Evolutionary conservation across 2,329 filamentous ascomycete genomes (phyloP), one percentile per base, ranked within the genome.

Genomic region (Nemania abortiva): DNA sequence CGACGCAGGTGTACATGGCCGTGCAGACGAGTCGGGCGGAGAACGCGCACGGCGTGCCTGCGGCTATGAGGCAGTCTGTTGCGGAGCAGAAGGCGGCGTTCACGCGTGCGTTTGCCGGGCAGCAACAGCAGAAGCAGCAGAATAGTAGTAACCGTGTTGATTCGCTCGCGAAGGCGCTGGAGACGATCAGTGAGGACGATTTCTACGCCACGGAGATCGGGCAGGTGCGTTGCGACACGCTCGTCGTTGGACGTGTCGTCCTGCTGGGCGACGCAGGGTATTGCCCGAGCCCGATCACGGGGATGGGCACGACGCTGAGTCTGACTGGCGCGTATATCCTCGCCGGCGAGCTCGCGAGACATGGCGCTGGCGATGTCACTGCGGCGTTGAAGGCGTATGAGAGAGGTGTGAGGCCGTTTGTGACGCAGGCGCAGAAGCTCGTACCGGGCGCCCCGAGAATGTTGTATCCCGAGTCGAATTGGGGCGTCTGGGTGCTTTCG

Each of bases 231-330:
- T 70, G 85, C 65, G 74, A 80, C 0, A 63, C 71, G 70, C 4
- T 87, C 82, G 84, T 78, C 2, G 76, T 76, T 0, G 84, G 84
- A 0, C 83, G 86, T 0, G 81, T 88, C 2, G 83, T 81, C 1
- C 78, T 89, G 0, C 60, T 89, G 0, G 88, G 88, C 0, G 88
- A 91, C 70, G 85, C 88, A 1, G 87, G 78, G 0, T 85, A 84
- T 72, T 84, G 82, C 27, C 85, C 86, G 0, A 81, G 83, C 0
- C 81, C 83, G 0, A 69, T 84, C 3, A 85, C 83, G 0, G 88
- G 87, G 0, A 82, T 85, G 79, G 87, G 87, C 0, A 88, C 86
- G 0, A 84, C 83, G 1, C 72, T 80, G 0, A 82, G 83, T 0
- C 73, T 90, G 0, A 74, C 85, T 0, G 84, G 84, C 0, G 85